phyloP scores from a whole-genome alignment of 2,329 filamentous ascomycete species.

The Calonectria crousiana region DNA sequence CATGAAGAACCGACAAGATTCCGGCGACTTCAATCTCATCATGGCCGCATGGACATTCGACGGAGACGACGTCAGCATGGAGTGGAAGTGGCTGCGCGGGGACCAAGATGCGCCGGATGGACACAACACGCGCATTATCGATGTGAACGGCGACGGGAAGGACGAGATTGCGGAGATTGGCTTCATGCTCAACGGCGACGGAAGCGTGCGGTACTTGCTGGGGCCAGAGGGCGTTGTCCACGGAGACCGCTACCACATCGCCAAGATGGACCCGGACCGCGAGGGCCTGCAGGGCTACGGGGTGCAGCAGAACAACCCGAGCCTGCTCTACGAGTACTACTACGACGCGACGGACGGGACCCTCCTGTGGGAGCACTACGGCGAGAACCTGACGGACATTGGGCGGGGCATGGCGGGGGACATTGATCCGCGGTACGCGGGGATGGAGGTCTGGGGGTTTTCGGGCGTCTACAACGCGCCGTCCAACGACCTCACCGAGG shows the following conservation, averaged over 20 bases:
- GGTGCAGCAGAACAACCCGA: slow-evolving; percentile 36
- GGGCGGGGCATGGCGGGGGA: slow-evolving; percentile 37
- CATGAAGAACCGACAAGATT: slow-evolving; percentile 34
- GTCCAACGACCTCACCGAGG: slow-evolving; percentile 21
- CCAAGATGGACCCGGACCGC: slow-evolving; percentile 39
- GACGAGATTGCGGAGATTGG: slow-evolving; percentile 39
- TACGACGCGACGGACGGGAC: slow-evolving; percentile 33
- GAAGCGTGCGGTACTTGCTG: slow-evolving; percentile 32
- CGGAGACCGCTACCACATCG: slow-evolving; percentile 39
- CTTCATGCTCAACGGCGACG: slow-evolving; percentile 39
- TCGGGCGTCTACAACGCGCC: slow-evolving; percentile 35
- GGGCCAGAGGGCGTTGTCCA: slow-evolving; percentile 33
- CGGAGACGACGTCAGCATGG: slow-evolving; percentile 24
- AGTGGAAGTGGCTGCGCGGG: slow-evolving; percentile 38
- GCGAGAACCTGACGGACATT: slow-evolving; percentile 15
- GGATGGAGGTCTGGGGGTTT: slow-evolving; percentile 41
- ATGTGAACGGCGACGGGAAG: slow-evolving; percentile 34
- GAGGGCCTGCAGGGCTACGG: slow-evolving; percentile 36
- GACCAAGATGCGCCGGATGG: slow-evolving; percentile 31
- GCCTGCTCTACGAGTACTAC: slow-evolving; percentile 37
- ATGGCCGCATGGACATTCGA: slow-evolving; percentile 35
- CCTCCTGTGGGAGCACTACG: slow-evolving; percentile 36
- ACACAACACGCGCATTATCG: slow-evolving; percentile 40
- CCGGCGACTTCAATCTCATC: slow-evolving; percentile 24
- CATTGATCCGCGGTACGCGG: slow-evolving; percentile 33